Percentiles rank a stretch among this genome's conserved stretches.
These are phyloP conservation scores for Naegleria gruberi DNA, from an alignment of 208 protist species.

Conservation along the genomic window DNA sequence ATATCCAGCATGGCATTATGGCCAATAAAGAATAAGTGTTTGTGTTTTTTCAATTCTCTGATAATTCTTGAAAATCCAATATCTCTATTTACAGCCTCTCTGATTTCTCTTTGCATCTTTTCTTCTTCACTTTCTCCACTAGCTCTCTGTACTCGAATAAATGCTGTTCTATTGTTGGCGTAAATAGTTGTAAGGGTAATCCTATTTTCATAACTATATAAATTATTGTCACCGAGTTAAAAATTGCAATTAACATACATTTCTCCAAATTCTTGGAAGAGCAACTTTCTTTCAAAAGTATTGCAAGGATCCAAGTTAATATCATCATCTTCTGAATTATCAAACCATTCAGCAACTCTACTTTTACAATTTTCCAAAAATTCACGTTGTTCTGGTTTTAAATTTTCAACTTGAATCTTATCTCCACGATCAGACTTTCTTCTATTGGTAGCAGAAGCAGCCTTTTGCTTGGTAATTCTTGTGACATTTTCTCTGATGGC, in stretches of 20 bases:
- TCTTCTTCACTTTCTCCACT: not conserved
- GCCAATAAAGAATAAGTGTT: not conserved
- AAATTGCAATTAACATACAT: not conserved
- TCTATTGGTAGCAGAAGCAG: not conserved
- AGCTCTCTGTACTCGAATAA: not conserved
- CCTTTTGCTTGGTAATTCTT: not conserved
- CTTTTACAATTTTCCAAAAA: not conserved
- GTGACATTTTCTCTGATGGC: not conserved
- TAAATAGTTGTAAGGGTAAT: not conserved
- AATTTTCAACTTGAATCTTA: not conserved
- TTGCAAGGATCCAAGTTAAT: not conserved
- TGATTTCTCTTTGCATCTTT: not conserved
- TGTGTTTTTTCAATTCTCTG: not conserved
- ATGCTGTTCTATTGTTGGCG: not conserved
- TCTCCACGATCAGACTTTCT: not conserved
- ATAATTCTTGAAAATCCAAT: not conserved
- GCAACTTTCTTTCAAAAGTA: not conserved
- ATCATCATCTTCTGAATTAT: not conserved
- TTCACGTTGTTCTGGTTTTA: not conserved
- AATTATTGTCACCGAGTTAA: not conserved
- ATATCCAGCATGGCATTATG: constrained; percentile 3
- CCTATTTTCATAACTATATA: not conserved
- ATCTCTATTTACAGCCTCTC: not conserved
- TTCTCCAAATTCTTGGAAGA: not conserved
- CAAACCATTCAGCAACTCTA: not conserved